These are phyloP conservation scores for Fistulifera pelliculosa DNA, from an alignment of 108 stramenopile species.

Conservation along the genomic window DNA sequence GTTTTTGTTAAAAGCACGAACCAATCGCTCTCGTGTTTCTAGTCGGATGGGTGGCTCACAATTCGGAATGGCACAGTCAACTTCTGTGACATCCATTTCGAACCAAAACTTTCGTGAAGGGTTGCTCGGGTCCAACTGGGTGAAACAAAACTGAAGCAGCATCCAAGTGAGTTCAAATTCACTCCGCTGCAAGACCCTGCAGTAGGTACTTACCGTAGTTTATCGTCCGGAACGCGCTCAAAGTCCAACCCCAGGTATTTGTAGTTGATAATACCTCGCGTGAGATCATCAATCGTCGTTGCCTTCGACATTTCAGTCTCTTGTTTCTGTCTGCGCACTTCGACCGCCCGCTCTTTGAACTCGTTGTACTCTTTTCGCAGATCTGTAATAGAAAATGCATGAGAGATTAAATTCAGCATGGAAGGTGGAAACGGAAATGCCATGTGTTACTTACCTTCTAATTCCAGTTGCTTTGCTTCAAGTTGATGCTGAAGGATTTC, in stretches of 20 bases:
- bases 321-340: slow-evolving; percentile 17
- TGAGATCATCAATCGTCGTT: slow-evolving; percentile 48
- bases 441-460: no score
- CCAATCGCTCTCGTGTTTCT: neutral
- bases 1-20: neutral
- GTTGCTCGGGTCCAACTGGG: slow-evolving; percentile 33
- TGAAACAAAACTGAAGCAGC: slow-evolving; percentile 28
- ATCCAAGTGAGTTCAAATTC: neutral
- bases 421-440: no score
- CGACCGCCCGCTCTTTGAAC: neutral
- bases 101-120: slow-evolving; percentile 36
- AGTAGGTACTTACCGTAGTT: slow-evolving; percentile 23
- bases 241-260: slow-evolving; percentile 49
- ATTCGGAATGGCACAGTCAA: slow-evolving; percentile 34
- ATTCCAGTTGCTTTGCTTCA: no score
- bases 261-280: slow-evolving; percentile 45
- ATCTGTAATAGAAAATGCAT: no score
- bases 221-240: slow-evolving; percentile 22
- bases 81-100: slow-evolving; percentile 27
- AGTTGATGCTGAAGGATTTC: no score
- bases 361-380: no score
- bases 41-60: slow-evolving; percentile 25
- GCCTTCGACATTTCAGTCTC: slow-evolving; percentile 26
- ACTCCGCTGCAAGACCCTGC: neutral
- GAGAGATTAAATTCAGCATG: no score